Evolutionary conservation across 116 monocot genomes (phyloP), one percentile per base, ranked within the genome.

Genomic region (Posidonia oceanica): DNA sequence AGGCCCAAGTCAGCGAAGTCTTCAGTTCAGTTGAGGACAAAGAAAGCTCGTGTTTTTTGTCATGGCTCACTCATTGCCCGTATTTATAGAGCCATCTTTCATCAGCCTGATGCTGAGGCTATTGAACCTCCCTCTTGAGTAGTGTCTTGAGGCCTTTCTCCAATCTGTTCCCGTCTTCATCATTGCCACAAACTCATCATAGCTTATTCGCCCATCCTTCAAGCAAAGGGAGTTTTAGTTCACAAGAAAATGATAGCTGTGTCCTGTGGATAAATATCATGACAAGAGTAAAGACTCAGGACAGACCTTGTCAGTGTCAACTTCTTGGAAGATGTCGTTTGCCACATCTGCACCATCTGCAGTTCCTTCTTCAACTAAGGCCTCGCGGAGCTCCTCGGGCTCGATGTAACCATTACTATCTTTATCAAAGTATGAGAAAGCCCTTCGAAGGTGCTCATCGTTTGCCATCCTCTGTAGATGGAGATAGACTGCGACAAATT

Each of bases 391-490:
- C 72, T 98, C 92, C 58, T 92, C 86, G 36, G 97, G 77, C 67
- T 89, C 93, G 23, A 92, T 92, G 55, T 69, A 89, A 21, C 92
- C 93, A 81, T 98, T 98, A 11, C 84, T 77, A 71, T 92, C 89
- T 66, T 89, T 92, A 64, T 92, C 89, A 67, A 97, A 97, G 74
- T 82, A 87, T 12, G 87, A 82, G 78, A 97, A 92, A 20, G 92
- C 92, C 62, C 71, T 77, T 40, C 82, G 74, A 23, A 97, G 82
- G 72, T 89, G 92, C 42, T 92, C 92, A 67, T 98, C 89, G 63
- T 96, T 96, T 53, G 91, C 91, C 90, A 98, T 86, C 75, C 87
- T 87, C 58, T 87, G 97, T 58, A 89, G 68, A 69, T 92, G 97
- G 73, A 92, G 89, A 48, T 85, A 89, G 18, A 90, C 82, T 4